Evolutionary conservation across 2,329 filamentous ascomycete species (phyloP).

Genomic region (Neobulgaria alba): DNA sequence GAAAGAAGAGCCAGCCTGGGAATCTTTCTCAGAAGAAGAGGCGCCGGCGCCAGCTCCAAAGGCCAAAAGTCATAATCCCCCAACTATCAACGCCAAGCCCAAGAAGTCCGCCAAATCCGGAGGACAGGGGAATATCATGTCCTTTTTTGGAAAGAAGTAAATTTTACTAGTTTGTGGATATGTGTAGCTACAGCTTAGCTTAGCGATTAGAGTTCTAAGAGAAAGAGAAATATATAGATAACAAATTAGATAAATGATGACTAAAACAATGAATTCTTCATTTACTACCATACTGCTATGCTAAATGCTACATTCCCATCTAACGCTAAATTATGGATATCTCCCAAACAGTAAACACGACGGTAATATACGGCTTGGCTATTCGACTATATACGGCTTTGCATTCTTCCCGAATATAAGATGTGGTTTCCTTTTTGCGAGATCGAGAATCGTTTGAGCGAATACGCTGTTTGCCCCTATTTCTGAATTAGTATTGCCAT

Average conservation of each 20-base stretch:
- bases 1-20: constrained; percentile 76
- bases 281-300: too few species aligned
- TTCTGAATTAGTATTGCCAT: not conserved
- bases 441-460: constrained; percentile 80
- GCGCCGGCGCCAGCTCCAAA: constrained; percentile 49
- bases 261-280: too few species aligned
- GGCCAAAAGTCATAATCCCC: constrained; percentile 34
- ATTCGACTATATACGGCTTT: constrained; percentile 43
- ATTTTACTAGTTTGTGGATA: too few species aligned
- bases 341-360: too few species aligned
- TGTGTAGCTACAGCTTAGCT: too few species aligned
- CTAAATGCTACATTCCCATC: too few species aligned
- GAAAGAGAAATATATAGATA: too few species aligned
- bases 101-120: constrained; percentile 38
- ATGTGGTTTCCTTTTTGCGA: constrained; percentile 82
- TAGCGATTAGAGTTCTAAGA: too few species aligned
- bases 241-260: too few species aligned
- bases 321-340: too few species aligned
- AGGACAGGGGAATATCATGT: constrained; percentile 78
- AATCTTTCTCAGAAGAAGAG: constrained; percentile 93
- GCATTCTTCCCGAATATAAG: constrained; percentile 66
- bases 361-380: too few species aligned
- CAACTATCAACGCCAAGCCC: constrained; percentile 24
- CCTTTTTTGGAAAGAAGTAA: constrained; percentile 76
- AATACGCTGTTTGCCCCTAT: constrained; percentile 89